Evolutionary conservation across 2,329 filamentous ascomycete genomes (phyloP).

Genomic region (Akanthomyces dipterigenus): DNA sequence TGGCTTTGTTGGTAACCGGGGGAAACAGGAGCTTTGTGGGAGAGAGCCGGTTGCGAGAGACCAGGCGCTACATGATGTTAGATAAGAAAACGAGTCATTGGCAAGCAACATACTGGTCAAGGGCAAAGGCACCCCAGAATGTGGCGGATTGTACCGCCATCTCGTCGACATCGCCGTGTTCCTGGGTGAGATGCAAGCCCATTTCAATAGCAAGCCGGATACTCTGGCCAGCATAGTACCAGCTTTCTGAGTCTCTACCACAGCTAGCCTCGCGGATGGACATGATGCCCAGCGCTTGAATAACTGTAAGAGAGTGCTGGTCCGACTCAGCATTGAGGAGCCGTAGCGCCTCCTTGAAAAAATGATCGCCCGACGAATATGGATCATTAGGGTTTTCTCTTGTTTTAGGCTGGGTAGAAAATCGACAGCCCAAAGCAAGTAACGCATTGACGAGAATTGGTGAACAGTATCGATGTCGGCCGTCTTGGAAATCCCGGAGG

Average conservation of each 20-base stretch:
- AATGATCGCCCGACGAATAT: constrained; percentile 63
- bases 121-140: constrained; percentile 56
- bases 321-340: constrained; percentile 52
- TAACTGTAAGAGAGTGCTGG: constrained; percentile 59
- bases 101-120: constrained; percentile 51
- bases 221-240: constrained; percentile 66
- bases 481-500: constrained; percentile 55
- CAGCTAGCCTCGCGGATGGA: constrained; percentile 67
- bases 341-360: constrained; percentile 62
- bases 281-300: constrained; percentile 72
- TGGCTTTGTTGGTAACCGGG: constrained; percentile 52
- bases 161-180: constrained; percentile 46
- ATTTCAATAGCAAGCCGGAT: constrained; percentile 67
- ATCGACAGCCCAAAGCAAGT: constrained; percentile 59
- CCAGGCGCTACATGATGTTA: constrained; percentile 45
- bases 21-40: constrained; percentile 52
- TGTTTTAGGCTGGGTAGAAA: constrained; percentile 58
- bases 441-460: constrained; percentile 60
- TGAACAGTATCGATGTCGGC: constrained; percentile 59
- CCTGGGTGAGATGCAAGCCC: constrained; percentile 53
- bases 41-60: constrained; percentile 57
- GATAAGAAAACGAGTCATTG: constrained; percentile 16
- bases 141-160: constrained; percentile 53
- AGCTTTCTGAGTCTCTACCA: constrained; percentile 65
- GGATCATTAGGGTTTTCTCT: constrained; percentile 56